phyloP scores from a whole-genome alignment of 768 basidiomycete genomes.

The Lactifluus echinatus region DNA sequence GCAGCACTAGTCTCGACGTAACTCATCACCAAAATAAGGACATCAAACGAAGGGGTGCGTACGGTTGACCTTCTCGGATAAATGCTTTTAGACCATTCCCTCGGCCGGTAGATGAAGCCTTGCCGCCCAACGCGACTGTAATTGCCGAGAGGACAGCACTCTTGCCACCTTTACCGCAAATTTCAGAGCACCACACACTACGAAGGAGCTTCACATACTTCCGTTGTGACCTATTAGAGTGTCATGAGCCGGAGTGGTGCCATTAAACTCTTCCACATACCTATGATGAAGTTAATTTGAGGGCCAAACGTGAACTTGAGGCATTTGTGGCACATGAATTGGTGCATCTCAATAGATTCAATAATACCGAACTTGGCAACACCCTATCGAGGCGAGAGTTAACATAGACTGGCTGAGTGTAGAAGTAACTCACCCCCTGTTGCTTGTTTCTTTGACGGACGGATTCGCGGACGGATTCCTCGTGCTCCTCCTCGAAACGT shows the following conservation, averaged over 20 bases:
- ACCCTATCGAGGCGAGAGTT: constrained; percentile 35
- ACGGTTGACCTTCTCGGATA: constrained; percentile 78
- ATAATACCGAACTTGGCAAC: constrained; percentile 86
- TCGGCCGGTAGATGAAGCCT: constrained; percentile 85
- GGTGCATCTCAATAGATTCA: constrained; percentile 73
- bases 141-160: constrained; percentile 91
- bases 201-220: constrained; percentile 45
- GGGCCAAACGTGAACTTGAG: constrained; percentile 80
- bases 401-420: not conserved
- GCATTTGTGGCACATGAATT: constrained; percentile 95
- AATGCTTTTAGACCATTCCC: constrained; percentile 79
- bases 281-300: constrained; percentile 96
- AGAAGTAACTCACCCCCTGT: constrained; percentile 37
- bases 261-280: constrained; percentile 31
- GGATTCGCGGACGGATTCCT: constrained; percentile 44
- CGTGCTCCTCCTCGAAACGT: constrained; percentile 54
- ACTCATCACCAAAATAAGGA: not conserved
- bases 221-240: constrained; percentile 70
- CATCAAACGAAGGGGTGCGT: constrained; percentile 23
- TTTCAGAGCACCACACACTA: constrained; percentile 2
- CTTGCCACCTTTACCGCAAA: constrained; percentile 63
- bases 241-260: not conserved
- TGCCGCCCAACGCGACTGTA: constrained; percentile 89
- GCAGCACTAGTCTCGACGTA: constrained; percentile 39
- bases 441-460: constrained; percentile 38